These are phyloP conservation scores for Casuarina cunninghamiana DNA, from an alignment of 306 rosid species.

Conservation along the genomic window DNA sequence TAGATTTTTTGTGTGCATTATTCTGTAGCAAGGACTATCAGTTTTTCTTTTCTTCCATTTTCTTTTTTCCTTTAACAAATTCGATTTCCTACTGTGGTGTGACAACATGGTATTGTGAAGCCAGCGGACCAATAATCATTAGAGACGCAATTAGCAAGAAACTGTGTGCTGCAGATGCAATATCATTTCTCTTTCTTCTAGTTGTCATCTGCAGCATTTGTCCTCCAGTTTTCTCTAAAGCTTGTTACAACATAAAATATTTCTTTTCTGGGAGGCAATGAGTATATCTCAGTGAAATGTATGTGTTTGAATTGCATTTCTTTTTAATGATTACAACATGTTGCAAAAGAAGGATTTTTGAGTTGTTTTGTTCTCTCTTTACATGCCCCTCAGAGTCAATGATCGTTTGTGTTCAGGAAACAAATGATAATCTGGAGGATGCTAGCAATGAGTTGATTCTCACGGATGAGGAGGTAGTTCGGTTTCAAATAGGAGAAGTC, in stretches of 20 bases:
- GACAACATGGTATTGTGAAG: neutral
- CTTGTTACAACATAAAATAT: neutral
- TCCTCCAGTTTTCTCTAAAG: neutral
- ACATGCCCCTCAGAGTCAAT: neutral
- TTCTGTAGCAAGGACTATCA: neutral
- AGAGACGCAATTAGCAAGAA: neutral
- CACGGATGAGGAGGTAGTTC: conserved; percentile 80
- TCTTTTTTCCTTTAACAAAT: neutral
- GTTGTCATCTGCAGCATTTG: neutral
- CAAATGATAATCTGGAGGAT: conserved; percentile 85
- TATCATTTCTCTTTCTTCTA: neutral
- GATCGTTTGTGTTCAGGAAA: conserved; percentile 45
- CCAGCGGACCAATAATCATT: neutral
- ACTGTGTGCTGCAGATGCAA: neutral
- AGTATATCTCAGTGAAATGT: neutral
- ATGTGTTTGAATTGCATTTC: neutral
- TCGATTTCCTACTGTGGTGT: neutral
- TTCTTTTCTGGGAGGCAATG: neutral
- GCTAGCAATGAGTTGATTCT: conserved; percentile 91
- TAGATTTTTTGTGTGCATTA: neutral
- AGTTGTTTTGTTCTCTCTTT: neutral
- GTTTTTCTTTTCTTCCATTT: neutral
- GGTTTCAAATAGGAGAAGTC: conserved; percentile 90
- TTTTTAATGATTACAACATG: neutral
- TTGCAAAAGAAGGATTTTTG: neutral